Conservation (phyloP, 2,329 filamentous ascomycete species). For the Fusarium sp. region DNA sequence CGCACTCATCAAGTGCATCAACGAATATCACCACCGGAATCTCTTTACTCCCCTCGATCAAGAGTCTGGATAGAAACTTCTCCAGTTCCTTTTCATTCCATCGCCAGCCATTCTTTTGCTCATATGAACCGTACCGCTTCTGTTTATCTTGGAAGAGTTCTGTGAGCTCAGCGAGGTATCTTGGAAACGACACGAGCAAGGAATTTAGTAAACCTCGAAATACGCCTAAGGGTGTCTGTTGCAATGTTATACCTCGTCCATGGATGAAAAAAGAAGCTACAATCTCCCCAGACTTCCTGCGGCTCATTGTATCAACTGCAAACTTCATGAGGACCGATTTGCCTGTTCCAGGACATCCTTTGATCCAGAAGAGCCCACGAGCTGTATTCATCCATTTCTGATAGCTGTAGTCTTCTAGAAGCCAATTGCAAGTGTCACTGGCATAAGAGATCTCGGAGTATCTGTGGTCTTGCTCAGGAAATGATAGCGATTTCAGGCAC, state of each 20-base stretch:
- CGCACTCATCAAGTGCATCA: background rate
- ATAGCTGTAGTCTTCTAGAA: background rate
- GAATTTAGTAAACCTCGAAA: background rate
- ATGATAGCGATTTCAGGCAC: background rate
- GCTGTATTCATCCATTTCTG: background rate
- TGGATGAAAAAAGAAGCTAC: background rate
- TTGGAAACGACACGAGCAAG: background rate
- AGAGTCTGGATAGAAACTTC: background rate
- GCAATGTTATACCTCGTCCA: accelerated
- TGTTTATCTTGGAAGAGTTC: background rate
- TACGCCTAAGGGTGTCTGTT: background rate
- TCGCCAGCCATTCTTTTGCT: background rate
- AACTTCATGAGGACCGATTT: background rate
- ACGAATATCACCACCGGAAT: background rate
- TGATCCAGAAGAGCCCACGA: background rate
- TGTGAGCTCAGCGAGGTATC: background rate
- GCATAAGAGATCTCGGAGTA: background rate
- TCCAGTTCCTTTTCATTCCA: background rate
- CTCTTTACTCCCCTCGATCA: background rate
- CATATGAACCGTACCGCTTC: background rate
- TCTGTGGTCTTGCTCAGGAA: background rate
- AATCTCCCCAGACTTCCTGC: background rate
- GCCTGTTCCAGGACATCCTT: background rate
- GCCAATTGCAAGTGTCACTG: background rate
- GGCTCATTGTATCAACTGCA: background rate